phyloP scores from a whole-genome alignment of 345 rosid species.

The Eucalyptus tenuipes region DNA sequence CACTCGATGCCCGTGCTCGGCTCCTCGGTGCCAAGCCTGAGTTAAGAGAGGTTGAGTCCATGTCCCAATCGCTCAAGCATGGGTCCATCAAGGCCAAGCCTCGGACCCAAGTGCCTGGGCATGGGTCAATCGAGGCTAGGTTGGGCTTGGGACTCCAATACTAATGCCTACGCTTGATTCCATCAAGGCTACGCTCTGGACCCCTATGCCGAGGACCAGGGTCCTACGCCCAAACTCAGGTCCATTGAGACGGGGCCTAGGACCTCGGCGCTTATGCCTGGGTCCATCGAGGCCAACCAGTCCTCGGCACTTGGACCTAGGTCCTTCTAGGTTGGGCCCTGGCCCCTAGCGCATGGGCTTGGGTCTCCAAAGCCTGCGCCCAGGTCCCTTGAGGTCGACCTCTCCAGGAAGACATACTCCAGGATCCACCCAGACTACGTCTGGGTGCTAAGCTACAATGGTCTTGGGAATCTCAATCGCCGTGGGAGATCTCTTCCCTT shows the following conservation, averaged over 20 bases:
- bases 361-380: fast-evolving
- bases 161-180: too few species aligned
- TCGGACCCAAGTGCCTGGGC: fast-evolving
- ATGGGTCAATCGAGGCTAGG: too few species aligned
- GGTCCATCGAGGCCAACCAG: too few species aligned
- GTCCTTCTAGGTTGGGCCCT: too few species aligned
- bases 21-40: fast-evolving
- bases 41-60: too few species aligned
- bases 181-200: fast-evolving
- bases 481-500: constrained; percentile 72
- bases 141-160: fast-evolving
- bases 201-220: too few species aligned
- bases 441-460: constrained; percentile 84
- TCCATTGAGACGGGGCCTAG: fast-evolving
- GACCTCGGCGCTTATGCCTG: fast-evolving
- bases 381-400: constrained; percentile 14
- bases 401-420: constrained; percentile 68
- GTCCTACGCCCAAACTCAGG: fast-evolving
- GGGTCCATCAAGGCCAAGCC: too few species aligned
- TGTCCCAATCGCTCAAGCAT: fast-evolving
- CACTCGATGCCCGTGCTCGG: fast-evolving
- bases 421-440: constrained; percentile 76
- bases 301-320: fast-evolving
- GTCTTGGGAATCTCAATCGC: constrained; percentile 74
- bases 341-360: too few species aligned